Percentiles rank a stretch among this genome's conserved stretches.
These are phyloP conservation scores for Detonula confervacea DNA, from an alignment of 352 stramenopile genomes.

Conservation along the genomic window DNA sequence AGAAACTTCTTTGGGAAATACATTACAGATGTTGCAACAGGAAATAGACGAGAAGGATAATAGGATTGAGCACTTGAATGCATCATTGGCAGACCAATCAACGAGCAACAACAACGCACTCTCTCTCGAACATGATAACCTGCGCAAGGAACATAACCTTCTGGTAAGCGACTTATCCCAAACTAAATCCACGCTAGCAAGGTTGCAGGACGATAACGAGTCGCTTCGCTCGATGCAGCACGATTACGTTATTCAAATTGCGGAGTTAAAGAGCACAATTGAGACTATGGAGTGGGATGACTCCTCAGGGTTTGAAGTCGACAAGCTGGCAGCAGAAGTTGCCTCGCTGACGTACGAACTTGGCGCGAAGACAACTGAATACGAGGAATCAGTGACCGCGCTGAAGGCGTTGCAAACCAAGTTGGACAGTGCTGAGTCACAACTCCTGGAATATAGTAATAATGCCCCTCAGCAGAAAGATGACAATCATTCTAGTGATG, in stretches of 20 bases:
- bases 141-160: slow-evolving; percentile 24
- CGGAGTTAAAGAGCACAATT: slow-evolving; percentile 39
- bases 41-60: no score
- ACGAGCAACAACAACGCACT: not conserved
- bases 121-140: slow-evolving; percentile 14
- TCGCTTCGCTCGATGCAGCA: slow-evolving; percentile 23
- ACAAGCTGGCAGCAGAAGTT: slow-evolving; percentile 46
- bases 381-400: slow-evolving; percentile 22
- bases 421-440: slow-evolving; percentile 31
- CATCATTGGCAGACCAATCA: slow-evolving; percentile 15
- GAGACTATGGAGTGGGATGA: slow-evolving; percentile 39
- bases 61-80: no score
- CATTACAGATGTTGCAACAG: no score
- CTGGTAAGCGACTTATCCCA: slow-evolving; percentile 38
- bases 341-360: slow-evolving; percentile 53
- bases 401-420: slow-evolving; percentile 41
- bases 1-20: no score
- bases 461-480: not conserved
- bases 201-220: slow-evolving; percentile 55
- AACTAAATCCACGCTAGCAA: slow-evolving; percentile 36
- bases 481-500: not conserved
- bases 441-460: slow-evolving; percentile 12
- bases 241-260: slow-evolving; percentile 40
- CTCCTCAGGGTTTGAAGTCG: slow-evolving; percentile 24
- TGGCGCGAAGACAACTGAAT: slow-evolving; percentile 35